These are phyloP conservation scores for Miamiensis avidus DNA, from an alignment of 169 alveolate genomes.

Conservation along the genomic window DNA sequence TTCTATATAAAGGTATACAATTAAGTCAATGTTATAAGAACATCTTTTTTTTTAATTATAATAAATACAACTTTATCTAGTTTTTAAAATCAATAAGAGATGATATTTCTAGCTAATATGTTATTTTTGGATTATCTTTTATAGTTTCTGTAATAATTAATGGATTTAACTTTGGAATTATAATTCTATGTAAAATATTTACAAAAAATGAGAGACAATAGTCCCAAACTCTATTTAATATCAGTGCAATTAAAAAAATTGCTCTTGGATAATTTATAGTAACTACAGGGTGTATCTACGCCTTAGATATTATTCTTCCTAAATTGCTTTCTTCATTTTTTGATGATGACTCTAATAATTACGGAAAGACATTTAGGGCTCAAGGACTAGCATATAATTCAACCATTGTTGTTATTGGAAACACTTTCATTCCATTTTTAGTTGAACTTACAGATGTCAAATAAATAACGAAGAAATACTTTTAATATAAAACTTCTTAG, in stretches of 20 bases:
- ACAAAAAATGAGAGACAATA: background rate
- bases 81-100: too few species aligned
- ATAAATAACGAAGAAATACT: too few species aligned
- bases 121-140: background rate
- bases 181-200: too few species aligned
- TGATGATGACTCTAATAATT: background rate
- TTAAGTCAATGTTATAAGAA: background rate
- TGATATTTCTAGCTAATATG: background rate
- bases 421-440: background rate
- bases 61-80: background rate
- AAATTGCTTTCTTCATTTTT: too few species aligned
- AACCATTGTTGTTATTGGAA: background rate
- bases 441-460: background rate
- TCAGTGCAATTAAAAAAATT: background rate
- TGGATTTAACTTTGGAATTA: background rate
- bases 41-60: too few species aligned
- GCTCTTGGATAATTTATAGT: background rate
- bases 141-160: background rate
- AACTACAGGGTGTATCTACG: background rate
- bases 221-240: background rate
- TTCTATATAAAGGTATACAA: background rate
- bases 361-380: background rate
- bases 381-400: background rate
- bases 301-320: background rate
- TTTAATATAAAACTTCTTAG: too few species aligned